These are phyloP conservation scores for Cutaneotrichosporon sp. DNA, from an alignment of 1,284 basidiomycete genomes.

Conservation along the genomic window DNA sequence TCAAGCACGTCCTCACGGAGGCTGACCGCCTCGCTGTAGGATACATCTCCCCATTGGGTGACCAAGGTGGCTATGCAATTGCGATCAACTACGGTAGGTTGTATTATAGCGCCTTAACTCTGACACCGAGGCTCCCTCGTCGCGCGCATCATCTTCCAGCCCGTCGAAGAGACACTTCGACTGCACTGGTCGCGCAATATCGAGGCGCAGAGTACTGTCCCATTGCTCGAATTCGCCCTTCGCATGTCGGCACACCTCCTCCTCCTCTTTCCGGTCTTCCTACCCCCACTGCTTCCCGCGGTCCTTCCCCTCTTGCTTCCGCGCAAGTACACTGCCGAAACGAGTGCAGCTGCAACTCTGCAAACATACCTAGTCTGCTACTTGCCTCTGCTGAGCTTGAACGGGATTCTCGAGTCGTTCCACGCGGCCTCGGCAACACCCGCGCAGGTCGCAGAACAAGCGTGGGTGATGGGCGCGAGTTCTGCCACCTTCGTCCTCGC, in stretches of 20 bases:
- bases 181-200: constrained; percentile 71
- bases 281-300: constrained; percentile 65
- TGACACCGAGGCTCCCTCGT: constrained; percentile 70
- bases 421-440: constrained; percentile 65
- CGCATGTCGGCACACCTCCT: constrained; percentile 65
- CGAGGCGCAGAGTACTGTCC: constrained; percentile 19
- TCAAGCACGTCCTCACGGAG: constrained; percentile 94
- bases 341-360: constrained; percentile 66
- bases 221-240: constrained; percentile 55
- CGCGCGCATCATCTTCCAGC: constrained; percentile 85
- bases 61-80: constrained; percentile 89
- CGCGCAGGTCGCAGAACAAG: constrained; percentile 31
- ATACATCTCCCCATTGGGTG: constrained; percentile 69
- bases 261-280: constrained; percentile 67
- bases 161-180: constrained; percentile 82
- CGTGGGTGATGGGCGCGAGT: constrained; percentile 35
- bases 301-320: constrained; percentile 68
- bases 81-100: constrained; percentile 82
- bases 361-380: constrained; percentile 70
- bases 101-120: background rate
- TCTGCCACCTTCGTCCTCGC: constrained; percentile 29
- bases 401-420: constrained; percentile 85
- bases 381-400: constrained; percentile 78
- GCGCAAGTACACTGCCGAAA: constrained; percentile 62
- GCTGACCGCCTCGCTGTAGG: constrained; percentile 88